A percentile compares a stretch with the other conserved stretches of the same genome.
These are phyloP conservation scores for Hypsizygus marmoreus DNA, from an alignment of 768 basidiomycete species.

Conservation along the genomic window DNA sequence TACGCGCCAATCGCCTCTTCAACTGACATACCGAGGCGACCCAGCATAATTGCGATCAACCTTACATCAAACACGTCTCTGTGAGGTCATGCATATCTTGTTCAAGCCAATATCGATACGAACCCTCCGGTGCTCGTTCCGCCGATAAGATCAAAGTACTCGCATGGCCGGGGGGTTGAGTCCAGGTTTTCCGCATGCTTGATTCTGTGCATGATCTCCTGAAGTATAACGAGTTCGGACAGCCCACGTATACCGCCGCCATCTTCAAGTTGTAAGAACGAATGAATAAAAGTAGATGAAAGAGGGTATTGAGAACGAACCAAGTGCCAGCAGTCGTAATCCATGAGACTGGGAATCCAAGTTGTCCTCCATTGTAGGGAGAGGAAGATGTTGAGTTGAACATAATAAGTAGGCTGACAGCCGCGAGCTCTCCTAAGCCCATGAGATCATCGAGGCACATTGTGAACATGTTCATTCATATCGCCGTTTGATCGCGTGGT, in stretches of 20 bases:
- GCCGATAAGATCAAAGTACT: slow-evolving; percentile 27
- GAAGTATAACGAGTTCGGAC: slow-evolving; percentile 5
- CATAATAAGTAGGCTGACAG: no score
- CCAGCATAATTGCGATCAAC: slow-evolving; percentile 26
- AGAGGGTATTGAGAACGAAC: no score
- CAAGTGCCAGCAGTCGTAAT: no score
- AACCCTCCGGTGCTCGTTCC: slow-evolving; percentile 27
- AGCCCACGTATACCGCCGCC: slow-evolving; percentile 10
- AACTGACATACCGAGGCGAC: slow-evolving; percentile 24
- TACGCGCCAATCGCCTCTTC: slow-evolving; percentile 22
- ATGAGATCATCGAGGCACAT: no score
- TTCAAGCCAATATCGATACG: neutral
- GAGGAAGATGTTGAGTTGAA: no score
- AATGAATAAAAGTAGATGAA: no score
- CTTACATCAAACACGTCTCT: slow-evolving; percentile 4
- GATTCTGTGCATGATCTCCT: slow-evolving; percentile 10
- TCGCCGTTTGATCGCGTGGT: no score
- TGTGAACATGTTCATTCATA: no score
- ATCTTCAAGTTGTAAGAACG: no score
- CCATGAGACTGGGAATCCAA: no score
- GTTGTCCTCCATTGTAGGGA: no score
- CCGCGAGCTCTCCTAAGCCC: no score
- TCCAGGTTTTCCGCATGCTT: neutral
- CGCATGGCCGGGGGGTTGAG: slow-evolving; percentile 17
- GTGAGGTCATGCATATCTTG: neutral